Evolutionary conservation across 2,329 filamentous ascomycete genomes (phyloP).

Genomic region (Alternaria dauci): DNA sequence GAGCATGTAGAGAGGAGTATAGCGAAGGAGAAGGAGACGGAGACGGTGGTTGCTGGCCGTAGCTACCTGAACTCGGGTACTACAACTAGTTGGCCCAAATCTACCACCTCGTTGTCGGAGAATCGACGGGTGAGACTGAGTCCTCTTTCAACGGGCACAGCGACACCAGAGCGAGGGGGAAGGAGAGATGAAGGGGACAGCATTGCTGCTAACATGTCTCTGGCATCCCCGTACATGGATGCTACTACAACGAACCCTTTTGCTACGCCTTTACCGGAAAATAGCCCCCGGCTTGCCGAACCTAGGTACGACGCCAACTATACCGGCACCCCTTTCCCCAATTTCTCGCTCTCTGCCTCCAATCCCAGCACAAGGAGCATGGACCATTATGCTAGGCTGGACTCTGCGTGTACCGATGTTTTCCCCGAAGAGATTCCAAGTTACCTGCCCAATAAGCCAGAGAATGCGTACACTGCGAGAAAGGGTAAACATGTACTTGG

Average conservation of each 20-base stretch:
- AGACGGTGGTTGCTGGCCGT: neutral
- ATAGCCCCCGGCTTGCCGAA: neutral
- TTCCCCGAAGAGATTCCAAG: neutral
- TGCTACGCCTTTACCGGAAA: neutral
- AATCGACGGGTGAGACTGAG: slow-evolving; percentile 27
- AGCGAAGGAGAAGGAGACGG: neutral
- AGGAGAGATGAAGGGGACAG: too few species aligned
- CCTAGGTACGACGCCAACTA: neutral
- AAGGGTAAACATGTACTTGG: slow-evolving; percentile 38
- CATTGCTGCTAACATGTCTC: neutral
- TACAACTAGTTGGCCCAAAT: slow-evolving; percentile 15
- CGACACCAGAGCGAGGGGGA: neutral
- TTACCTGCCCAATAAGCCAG: neutral
- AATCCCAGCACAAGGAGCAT: neutral
- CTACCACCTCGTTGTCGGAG: slow-evolving; percentile 24
- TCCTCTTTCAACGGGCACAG: slow-evolving; percentile 1
- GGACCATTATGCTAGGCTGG: slow-evolving; percentile 1
- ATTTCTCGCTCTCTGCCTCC: neutral
- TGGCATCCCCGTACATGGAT: neutral
- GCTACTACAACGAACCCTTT: neutral
- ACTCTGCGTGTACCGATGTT: slow-evolving; percentile 10
- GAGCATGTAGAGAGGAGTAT: neutral
- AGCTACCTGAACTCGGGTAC: slow-evolving; percentile 16
- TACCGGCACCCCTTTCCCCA: neutral
- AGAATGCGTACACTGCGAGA: slow-evolving; percentile 18